Conservation (phyloP, 805 yeast species). For the Yamadazyma nakazawae region DNA sequence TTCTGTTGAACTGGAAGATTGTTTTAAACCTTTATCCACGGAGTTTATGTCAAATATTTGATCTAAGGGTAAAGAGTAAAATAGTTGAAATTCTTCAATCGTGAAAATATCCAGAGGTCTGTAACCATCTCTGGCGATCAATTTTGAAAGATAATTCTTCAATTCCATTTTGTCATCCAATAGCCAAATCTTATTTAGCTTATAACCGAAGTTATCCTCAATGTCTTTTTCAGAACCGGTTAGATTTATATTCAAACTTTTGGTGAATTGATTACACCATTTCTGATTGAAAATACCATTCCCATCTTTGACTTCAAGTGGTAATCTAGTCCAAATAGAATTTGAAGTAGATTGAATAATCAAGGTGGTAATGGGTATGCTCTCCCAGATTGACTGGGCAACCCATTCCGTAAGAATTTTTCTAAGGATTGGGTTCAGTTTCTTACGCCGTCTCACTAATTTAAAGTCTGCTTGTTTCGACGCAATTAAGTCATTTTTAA, state of each 20-base stretch:
- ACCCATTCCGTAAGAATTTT: conserved; percentile 69
- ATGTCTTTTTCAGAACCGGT: conserved; percentile 44
- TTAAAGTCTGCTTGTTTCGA: conserved; percentile 50
- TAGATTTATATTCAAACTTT: conserved; percentile 50
- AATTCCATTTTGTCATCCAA: conserved; percentile 53
- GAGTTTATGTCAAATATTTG: conserved; percentile 48
- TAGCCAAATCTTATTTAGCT: conserved; percentile 53
- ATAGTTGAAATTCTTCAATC: conserved; percentile 57
- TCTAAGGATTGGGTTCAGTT: conserved; percentile 52
- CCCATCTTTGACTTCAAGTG: conserved; percentile 53
- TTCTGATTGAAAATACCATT: conserved; percentile 63
- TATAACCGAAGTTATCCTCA: conserved; percentile 23
- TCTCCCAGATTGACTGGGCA: conserved; percentile 64
- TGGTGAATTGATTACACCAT: conserved; percentile 53
- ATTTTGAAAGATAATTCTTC: conserved; percentile 36
- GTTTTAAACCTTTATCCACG: conserved; percentile 41
- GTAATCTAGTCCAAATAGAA: conserved; percentile 60
- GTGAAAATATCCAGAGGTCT: conserved; percentile 54
- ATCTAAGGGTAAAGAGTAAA: conserved; percentile 59
- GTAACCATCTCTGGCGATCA: conserved; percentile 33
- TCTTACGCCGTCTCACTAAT: conserved; percentile 51
- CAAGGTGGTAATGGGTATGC: conserved; percentile 61
- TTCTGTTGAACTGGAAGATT: conserved; percentile 36
- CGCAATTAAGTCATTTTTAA: conserved; percentile 51
- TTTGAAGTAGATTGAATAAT: conserved; percentile 61